Percentiles rank a stretch among this genome's conserved stretches.
Conservation (phyloP, 1,139 yeast genomes). For the Taphrina betulina region DNA sequence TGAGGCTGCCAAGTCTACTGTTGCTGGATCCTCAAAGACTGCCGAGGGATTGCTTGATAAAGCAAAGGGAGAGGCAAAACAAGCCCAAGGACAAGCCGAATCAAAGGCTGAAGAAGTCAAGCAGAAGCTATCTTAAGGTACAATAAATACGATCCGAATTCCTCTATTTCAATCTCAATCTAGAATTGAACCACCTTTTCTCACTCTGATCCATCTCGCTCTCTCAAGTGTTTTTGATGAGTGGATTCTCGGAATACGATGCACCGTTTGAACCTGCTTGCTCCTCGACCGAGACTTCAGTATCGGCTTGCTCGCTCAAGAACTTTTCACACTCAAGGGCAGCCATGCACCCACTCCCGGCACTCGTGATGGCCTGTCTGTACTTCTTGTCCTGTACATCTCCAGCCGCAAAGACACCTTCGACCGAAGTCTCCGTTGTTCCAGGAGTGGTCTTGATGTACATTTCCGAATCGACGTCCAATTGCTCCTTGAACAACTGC, state of each 20-base stretch:
- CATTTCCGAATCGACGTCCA: conserved; percentile 82
- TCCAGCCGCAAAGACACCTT: conserved; percentile 97
- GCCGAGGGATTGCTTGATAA: conserved; percentile 12
- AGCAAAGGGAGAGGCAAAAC: conserved; percentile 8
- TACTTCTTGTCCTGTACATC: conserved; percentile 96
- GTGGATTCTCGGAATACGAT: conserved; percentile 25
- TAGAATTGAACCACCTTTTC: too few relatives aligned
- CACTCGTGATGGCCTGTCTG: conserved; percentile 98
- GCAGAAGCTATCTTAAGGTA: conserved; percentile 25
- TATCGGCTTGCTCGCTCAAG: conserved; percentile 63
- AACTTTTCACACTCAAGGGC: conserved; percentile 91
- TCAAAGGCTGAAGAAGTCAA: conserved; percentile 20
- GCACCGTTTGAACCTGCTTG: conserved; percentile 15
- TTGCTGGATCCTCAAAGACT: conserved; percentile 16
- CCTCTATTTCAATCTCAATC: too few relatives aligned
- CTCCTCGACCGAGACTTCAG: conserved; percentile 16
- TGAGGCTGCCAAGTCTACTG: conserved; percentile 15
- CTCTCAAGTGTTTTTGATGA: conserved; percentile 28
- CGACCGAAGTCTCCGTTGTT: conserved; percentile 77
- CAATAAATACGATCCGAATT: too few relatives aligned
- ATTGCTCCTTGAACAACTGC: conserved; percentile 67
- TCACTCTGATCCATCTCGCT: too few relatives aligned
- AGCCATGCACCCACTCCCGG: conserved; percentile 99
- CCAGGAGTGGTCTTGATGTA: conserved; percentile 89
- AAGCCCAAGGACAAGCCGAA: conserved; percentile 15